Evolutionary conservation across 106 monocot species (phyloP).

Genomic region (Iris macrosiphon): DNA sequence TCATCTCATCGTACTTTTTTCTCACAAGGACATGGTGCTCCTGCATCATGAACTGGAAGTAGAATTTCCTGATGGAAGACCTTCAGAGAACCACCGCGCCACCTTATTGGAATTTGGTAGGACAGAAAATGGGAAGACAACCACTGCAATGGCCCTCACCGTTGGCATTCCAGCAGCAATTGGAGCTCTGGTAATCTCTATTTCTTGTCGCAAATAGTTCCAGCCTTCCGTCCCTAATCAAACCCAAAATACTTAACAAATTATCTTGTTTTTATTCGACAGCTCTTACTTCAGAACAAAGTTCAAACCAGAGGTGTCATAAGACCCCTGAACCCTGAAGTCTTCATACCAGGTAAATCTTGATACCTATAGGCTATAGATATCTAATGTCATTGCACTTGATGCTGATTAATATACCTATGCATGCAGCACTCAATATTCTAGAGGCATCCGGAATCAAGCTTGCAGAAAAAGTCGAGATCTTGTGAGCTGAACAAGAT

Average conservation of each 20-base stretch:
- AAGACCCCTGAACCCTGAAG: constrained; percentile 79
- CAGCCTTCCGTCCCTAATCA: no score
- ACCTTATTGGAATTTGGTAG: constrained; percentile 83
- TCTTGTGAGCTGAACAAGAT: constrained; percentile 13
- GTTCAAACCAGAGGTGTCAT: constrained; percentile 62
- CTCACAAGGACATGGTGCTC: constrained; percentile 87
- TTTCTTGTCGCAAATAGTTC: no score
- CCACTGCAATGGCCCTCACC: constrained; percentile 85
- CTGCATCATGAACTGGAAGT: constrained; percentile 90
- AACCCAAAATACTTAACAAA: no score
- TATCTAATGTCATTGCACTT: not conserved
- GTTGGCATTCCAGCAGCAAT: constrained; percentile 93
- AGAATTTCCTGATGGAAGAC: constrained; percentile 57
- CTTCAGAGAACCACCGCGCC: constrained; percentile 55
- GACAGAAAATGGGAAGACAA: constrained; percentile 53
- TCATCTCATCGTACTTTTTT: no score
- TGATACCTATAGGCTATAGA: not conserved
- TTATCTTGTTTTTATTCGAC: constrained; percentile 14
- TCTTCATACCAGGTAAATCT: constrained; percentile 70
- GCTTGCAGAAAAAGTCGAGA: constrained; percentile 63
- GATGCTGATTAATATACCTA: not conserved
- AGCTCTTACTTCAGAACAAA: constrained; percentile 76
- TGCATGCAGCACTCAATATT: constrained; percentile 85
- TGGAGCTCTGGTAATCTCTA: constrained; percentile 91
- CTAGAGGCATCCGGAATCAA: constrained; percentile 70